Evolutionary conservation across 768 basidiomycete genomes (phyloP), one percentile per base, ranked within the genome.

Genomic region (Leucosporidium creatinivorum): DNA sequence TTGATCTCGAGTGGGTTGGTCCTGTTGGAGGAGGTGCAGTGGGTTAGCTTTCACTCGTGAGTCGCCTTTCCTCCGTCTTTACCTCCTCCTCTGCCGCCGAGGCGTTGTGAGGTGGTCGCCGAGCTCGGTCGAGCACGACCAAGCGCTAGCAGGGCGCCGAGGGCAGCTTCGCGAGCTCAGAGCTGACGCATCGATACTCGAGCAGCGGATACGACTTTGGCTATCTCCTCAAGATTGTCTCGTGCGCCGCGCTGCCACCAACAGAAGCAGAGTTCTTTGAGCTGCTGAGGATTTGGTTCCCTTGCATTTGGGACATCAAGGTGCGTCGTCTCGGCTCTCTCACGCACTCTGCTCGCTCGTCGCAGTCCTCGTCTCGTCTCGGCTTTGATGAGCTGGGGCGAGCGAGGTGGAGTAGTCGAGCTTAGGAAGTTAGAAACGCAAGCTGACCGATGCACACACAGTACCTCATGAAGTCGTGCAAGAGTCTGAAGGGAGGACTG

Each of bases 31-130:
- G 91, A 96, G 56, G 89, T 89, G 39, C 92, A 84, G 79, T 99
- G 94, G 94, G 88, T 98, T 77, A 93, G 92, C 15, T 99, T 97
- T 77, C 96, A 97, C 77, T 93, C 91, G 94, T 93, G 75, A 77
- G 88, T 81, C 39, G 8, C 21, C n/a, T 23, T 18, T 25, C 23
- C 44, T 60, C 28, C 15, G n/a, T 25, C 21, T 44, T 39, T 13
- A 6, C 18, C 48, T 39, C 56, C 17, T 52, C 50, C 8, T 30
- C n/a, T 28, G 28, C 62, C n/a, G n/a, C n/a, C n/a, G n/a, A n/a
- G n/a, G n/a, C n/a, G n/a, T n/a, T n/a, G n/a, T n/a, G n/a, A n/a
- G n/a, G n/a, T n/a, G n/a, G n/a, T n/a, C n/a, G n/a, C n/a, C n/a
- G n/a, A n/a, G n/a, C n/a, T n/a, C n/a, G n/a, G n/a, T n/a, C n/a